phyloP scores from a whole-genome alignment of 2,329 filamentous ascomycete genomes.

The Pezicula carpinea region DNA sequence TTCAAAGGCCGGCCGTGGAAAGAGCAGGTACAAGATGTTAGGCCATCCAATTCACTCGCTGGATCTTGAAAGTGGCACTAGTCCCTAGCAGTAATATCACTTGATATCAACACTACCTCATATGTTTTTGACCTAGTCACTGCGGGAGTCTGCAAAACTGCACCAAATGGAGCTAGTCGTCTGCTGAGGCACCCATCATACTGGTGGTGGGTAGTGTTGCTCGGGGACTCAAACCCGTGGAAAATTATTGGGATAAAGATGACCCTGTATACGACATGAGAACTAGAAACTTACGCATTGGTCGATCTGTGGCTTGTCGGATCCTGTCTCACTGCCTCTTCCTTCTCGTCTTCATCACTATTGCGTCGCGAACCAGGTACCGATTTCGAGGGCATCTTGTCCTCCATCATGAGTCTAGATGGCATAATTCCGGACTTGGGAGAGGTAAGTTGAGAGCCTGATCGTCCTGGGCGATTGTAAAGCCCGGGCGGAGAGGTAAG shows the following conservation, averaged over 20 bases:
- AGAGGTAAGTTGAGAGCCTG: conserved; percentile 75
- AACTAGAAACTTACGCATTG: conserved; percentile 66
- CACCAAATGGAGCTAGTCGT: too few species aligned
- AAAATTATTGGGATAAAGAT: background rate
- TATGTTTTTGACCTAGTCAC: too few species aligned
- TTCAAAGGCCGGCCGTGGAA: background rate
- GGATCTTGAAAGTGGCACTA: too few species aligned
- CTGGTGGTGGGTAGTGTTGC: too few species aligned
- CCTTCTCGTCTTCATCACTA: conserved; percentile 86
- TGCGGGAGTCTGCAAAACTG: too few species aligned
- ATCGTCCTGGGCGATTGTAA: conserved; percentile 68
- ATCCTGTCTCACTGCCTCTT: conserved; percentile 65
- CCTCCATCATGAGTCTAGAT: conserved; percentile 55
- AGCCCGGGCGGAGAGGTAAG: conserved; percentile 76
- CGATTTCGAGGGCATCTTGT: conserved; percentile 73
- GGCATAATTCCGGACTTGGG: conserved; percentile 62
- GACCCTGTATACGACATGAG: background rate
- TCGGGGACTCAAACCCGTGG: background rate
- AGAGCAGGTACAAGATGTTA: too few species aligned
- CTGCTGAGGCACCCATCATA: too few species aligned
- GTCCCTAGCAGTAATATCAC: too few species aligned
- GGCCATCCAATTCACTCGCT: too few species aligned
- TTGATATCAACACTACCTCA: too few species aligned
- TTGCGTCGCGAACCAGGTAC: conserved; percentile 83
- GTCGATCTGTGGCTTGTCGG: conserved; percentile 68